These are phyloP conservation scores for Claviceps maximensis DNA, from an alignment of 2,329 filamentous ascomycete genomes.

Conservation along the genomic window DNA sequence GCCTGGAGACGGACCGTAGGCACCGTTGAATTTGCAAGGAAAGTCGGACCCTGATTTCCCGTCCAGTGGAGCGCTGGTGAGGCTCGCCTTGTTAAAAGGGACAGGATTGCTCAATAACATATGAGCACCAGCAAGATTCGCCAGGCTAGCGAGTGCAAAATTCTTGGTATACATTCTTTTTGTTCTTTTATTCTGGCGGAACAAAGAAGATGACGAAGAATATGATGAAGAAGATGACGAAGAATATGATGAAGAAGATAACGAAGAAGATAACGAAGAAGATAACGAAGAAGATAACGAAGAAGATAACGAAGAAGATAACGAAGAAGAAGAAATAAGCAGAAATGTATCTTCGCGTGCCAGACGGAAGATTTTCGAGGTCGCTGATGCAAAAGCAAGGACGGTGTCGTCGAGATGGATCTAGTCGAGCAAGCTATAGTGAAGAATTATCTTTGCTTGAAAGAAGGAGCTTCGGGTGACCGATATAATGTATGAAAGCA, in stretches of 20 bases:
- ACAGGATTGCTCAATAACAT: slow-evolving; percentile 58
- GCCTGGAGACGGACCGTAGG: slow-evolving; percentile 27
- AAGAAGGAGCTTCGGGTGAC: slow-evolving; percentile 11
- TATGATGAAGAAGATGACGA: not conserved
- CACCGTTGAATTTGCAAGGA: slow-evolving; percentile 60
- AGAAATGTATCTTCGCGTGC: slow-evolving; percentile 14
- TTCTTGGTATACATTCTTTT: slow-evolving; percentile 37
- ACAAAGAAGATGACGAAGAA: not conserved
- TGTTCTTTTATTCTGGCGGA: not conserved
- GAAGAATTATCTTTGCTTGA: not conserved
- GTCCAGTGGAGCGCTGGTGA: slow-evolving; percentile 51
- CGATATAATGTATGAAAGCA: slow-evolving; percentile 1
- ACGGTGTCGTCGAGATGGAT: slow-evolving; percentile 14
- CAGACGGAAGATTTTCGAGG: slow-evolving; percentile 16
- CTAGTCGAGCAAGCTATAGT: not conserved
- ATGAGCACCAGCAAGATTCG: slow-evolving; percentile 54
- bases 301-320: slow-evolving; percentile 12
- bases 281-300: not conserved
- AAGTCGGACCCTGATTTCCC: slow-evolving; percentile 48
- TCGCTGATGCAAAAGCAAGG: slow-evolving; percentile 1
- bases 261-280: not conserved
- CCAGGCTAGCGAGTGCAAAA: slow-evolving; percentile 41
- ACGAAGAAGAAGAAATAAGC: not conserved
- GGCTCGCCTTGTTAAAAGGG: slow-evolving; percentile 37
- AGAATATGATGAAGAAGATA: not conserved